These are phyloP conservation scores for Asclepias syriaca DNA, from an alignment of 257 asterid species.

Conservation along the genomic window DNA sequence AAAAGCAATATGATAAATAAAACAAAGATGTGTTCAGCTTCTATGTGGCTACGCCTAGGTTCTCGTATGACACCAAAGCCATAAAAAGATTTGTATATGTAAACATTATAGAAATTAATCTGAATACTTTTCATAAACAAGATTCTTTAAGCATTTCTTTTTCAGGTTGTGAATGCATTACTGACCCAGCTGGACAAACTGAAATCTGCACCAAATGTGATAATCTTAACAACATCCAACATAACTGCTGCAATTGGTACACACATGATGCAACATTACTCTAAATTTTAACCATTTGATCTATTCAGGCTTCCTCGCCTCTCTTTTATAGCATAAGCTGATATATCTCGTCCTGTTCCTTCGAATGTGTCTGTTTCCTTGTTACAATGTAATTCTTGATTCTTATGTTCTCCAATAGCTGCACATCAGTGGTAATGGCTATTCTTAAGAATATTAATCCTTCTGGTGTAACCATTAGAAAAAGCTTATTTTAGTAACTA, in stretches of 20 bases:
- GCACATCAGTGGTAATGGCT: not conserved
- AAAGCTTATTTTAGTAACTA: not conserved
- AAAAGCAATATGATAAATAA: not conserved
- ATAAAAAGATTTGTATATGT: not conserved
- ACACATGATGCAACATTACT: conserved; percentile 10
- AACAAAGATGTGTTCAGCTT: not conserved
- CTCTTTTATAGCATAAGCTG: not conserved
- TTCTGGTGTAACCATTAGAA: not conserved
- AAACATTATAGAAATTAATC: not conserved
- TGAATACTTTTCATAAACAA: not conserved
- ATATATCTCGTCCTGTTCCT: not conserved
- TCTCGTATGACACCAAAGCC: not conserved
- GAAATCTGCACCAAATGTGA: conserved; percentile 87
- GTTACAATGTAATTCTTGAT: not conserved
- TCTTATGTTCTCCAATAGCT: not conserved
- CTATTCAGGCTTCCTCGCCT: not conserved
- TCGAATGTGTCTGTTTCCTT: not conserved
- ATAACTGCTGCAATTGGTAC: conserved; percentile 97
- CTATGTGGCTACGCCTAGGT: not conserved
- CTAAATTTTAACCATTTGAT: not conserved
- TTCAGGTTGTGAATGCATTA: conserved; percentile 95
- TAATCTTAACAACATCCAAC: conserved; percentile 90
- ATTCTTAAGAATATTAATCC: not conserved
- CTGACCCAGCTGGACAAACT: conserved; percentile 94
- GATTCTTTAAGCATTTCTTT: conserved; percentile 12